A percentile compares a stretch with the other conserved stretches of the same genome.
Evolutionary conservation across 768 basidiomycete species (phyloP).

Genomic region (Gelatoporia subvermispora): DNA sequence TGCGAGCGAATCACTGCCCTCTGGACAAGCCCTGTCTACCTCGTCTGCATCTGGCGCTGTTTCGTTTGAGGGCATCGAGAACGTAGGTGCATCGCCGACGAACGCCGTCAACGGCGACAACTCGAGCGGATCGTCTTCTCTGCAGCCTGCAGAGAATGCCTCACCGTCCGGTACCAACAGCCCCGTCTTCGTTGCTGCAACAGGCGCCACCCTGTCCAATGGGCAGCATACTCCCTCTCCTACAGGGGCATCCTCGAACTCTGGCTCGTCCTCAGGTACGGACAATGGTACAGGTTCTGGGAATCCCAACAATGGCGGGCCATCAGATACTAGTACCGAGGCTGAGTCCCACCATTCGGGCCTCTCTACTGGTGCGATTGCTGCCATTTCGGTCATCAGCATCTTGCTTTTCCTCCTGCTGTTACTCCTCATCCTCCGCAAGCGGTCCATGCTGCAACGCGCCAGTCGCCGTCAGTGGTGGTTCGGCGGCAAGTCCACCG

Average conservation of each 20-base stretch:
- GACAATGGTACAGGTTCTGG: not conserved
- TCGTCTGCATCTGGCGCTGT: no score
- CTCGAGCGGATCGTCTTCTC: no score
- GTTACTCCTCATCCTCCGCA: constrained; percentile 41
- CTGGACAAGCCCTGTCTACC: no score
- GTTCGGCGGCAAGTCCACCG: constrained; percentile 31
- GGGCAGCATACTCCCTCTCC: not conserved
- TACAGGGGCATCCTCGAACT: not conserved
- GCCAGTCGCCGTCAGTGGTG: constrained; percentile 37
- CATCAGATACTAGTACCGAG: not conserved
- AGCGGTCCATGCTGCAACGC: constrained; percentile 39
- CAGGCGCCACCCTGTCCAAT: not conserved
- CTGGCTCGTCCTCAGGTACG: not conserved
- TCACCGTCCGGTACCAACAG: no score
- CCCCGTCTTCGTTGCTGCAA: not conserved
- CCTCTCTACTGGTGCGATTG: constrained; percentile 42
- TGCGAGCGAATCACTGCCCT: no score
- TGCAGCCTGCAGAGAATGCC: no score
- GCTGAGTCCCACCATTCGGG: constrained; percentile 19
- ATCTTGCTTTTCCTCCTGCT: constrained; percentile 28
- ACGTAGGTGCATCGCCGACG: no score
- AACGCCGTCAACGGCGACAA: no score
- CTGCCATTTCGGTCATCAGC: constrained; percentile 36
- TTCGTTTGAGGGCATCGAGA: no score
- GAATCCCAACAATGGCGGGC: not conserved